Evolutionary conservation across 169 alveolate species (phyloP).

Genomic region (Cystoisospora suis): DNA sequence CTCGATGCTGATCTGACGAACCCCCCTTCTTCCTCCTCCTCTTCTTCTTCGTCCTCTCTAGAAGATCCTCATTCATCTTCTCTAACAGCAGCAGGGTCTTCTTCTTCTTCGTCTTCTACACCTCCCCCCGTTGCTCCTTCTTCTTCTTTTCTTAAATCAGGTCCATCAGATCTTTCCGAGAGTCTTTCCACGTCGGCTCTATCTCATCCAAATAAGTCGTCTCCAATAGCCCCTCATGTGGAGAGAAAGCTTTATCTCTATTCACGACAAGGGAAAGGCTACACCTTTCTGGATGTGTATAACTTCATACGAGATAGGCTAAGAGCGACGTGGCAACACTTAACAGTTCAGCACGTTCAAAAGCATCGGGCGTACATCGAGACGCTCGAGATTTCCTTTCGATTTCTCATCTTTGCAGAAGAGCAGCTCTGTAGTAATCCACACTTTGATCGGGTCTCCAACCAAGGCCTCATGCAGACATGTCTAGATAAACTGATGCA

Average conservation of each 20-base stretch:
- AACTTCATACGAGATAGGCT: constrained; percentile 83
- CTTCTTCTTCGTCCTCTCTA: background rate
- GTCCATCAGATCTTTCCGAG: no score
- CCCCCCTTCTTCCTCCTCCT: background rate
- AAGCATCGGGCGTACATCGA: constrained; percentile 84
- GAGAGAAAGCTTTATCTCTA: constrained; percentile 56
- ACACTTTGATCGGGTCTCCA: constrained; percentile 78
- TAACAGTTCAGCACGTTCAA: constrained; percentile 84
- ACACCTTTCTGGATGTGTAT: constrained; percentile 79
- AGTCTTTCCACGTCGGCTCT: no score
- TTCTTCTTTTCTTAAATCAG: background rate
- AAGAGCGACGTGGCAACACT: constrained; percentile 87
- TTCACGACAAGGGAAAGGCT: constrained; percentile 70
- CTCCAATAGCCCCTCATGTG: background rate
- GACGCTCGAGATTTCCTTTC: constrained; percentile 79
- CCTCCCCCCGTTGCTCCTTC: background rate
- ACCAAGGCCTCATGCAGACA: constrained; percentile 77
- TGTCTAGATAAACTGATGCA: constrained; percentile 84
- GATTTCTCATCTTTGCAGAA: constrained; percentile 81
- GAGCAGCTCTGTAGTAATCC: constrained; percentile 74
- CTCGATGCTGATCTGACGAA: constrained; percentile 79
- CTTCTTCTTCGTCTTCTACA: background rate
- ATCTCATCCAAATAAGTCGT: no score
- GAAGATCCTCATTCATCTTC: background rate
- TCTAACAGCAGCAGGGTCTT: background rate